phyloP scores from a whole-genome alignment of 805 yeast species.

The Priceomyces fermenticarens region DNA sequence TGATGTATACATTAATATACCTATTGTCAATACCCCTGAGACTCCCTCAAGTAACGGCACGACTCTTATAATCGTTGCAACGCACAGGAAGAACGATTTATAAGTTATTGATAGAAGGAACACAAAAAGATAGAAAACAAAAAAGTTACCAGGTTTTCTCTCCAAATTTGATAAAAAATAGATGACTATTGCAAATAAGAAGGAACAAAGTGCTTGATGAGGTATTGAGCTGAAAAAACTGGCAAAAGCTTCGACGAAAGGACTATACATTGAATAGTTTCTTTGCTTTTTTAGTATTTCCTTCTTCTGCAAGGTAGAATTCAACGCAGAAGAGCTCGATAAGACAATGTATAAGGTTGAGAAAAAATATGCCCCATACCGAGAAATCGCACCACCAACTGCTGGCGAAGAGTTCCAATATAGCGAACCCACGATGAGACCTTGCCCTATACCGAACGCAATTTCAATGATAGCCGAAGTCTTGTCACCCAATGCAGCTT shows the following conservation, averaged over 20 bases:
- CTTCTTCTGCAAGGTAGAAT: conserved; percentile 20
- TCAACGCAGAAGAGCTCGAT: conserved; percentile 46
- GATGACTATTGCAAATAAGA: conserved; percentile 20
- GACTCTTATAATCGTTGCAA: conserved; percentile 50
- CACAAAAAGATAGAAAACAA: conserved; percentile 45
- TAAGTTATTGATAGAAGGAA: conserved; percentile 50
- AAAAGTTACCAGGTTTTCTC: conserved; percentile 53
- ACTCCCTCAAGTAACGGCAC: conserved; percentile 56
- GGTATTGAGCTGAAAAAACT: conserved; percentile 19
- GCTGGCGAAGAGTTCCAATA: conserved; percentile 49
- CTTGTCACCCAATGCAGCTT: conserved; percentile 55
- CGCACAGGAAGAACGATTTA: conserved; percentile 50
- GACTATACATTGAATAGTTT: conserved; percentile 26
- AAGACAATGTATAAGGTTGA: conserved; percentile 51
- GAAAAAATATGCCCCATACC: conserved; percentile 64
- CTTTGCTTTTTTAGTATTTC: conserved; percentile 27
- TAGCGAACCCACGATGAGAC: conserved; percentile 62
- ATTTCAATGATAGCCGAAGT: conserved; percentile 45
- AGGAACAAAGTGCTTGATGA: conserved; percentile 15
- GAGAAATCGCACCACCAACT: conserved; percentile 57
- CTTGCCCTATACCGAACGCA: conserved; percentile 50
- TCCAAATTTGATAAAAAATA: conserved; percentile 37
- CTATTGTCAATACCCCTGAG: conserved; percentile 45
- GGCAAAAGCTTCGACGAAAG: conserved; percentile 25
- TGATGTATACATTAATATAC: conserved; percentile 25